Evolutionary conservation across 208 protist genomes (phyloP).

Genomic region (Trypanosoma avium): DNA sequence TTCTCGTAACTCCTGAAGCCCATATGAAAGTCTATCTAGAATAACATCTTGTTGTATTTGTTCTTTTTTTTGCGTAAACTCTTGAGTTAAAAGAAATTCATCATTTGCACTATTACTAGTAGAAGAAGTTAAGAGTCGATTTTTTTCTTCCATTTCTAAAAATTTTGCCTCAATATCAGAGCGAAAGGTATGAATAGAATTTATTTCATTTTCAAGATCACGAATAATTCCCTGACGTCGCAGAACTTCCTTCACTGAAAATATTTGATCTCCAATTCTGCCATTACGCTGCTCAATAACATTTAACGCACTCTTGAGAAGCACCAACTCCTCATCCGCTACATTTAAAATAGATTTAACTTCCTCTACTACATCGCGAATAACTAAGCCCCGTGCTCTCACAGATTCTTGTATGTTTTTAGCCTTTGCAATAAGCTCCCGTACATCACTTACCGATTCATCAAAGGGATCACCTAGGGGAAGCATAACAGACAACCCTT

Average conservation of each 20-base stretch:
- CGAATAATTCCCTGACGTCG: slow-evolving; percentile 68
- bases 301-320: slow-evolving; percentile 55
- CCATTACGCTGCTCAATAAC: slow-evolving; percentile 69
- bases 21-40: slow-evolving; percentile 70
- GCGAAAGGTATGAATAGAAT: slow-evolving; percentile 44
- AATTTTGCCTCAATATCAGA: slow-evolving; percentile 11
- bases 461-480: slow-evolving; percentile 61
- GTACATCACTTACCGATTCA: slow-evolving; percentile 67
- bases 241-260: slow-evolving; percentile 86
- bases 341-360: slow-evolving; percentile 38
- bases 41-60: slow-evolving; percentile 69
- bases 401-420: slow-evolving; percentile 54
- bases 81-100: slow-evolving; percentile 57
- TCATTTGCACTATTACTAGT: slow-evolving; percentile 22
- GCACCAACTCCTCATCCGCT: slow-evolving; percentile 52
- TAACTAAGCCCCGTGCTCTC: slow-evolving; percentile 57
- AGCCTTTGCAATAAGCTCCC: slow-evolving; percentile 44
- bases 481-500: slow-evolving; percentile 7
- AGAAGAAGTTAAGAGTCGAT: background rate
- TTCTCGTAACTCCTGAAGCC: slow-evolving; percentile 74
- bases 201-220: slow-evolving; percentile 49
- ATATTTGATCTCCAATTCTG: slow-evolving; percentile 62
- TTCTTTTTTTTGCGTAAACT: slow-evolving; percentile 61
- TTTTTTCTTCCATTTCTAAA: slow-evolving; percentile 5
- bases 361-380: slow-evolving; percentile 33